Evolutionary conservation across 176 grass and related monocot species (phyloP).

Genomic region (Oryza officinalis): DNA sequence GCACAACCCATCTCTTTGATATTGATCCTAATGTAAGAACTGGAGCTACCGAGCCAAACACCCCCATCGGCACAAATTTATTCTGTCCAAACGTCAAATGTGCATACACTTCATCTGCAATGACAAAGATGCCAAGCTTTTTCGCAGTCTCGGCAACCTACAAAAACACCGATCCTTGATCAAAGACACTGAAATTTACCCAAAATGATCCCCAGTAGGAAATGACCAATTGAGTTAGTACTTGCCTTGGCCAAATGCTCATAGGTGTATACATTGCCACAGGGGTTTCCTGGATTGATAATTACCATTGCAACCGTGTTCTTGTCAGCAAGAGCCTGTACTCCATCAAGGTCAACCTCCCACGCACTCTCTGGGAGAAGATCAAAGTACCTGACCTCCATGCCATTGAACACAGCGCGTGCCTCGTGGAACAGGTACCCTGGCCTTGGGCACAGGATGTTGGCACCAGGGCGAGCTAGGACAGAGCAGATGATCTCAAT

Average conservation of each 20-base stretch:
- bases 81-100: slow-evolving; percentile 63
- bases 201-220: not conserved
- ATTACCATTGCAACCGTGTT: slow-evolving; percentile 74
- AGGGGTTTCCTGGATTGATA: slow-evolving; percentile 75
- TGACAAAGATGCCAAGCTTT: slow-evolving; percentile 74
- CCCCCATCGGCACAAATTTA: slow-evolving; percentile 62
- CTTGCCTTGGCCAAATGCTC: slow-evolving; percentile 68
- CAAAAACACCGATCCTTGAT: not conserved
- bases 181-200: not conserved
- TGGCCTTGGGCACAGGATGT: slow-evolving; percentile 72
- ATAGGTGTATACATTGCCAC: slow-evolving; percentile 69
- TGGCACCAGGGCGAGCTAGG: slow-evolving; percentile 55
- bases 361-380: slow-evolving; percentile 59
- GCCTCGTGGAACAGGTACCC: slow-evolving; percentile 64
- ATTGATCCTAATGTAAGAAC: slow-evolving; percentile 70
- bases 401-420: slow-evolving; percentile 43
- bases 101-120: slow-evolving; percentile 73
- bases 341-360: slow-evolving; percentile 62
- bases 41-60: slow-evolving; percentile 51
- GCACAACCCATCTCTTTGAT: slow-evolving; percentile 83
- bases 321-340: slow-evolving; percentile 56
- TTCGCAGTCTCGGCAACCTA: slow-evolving; percentile 59
- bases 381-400: slow-evolving; percentile 67
- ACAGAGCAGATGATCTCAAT: slow-evolving; percentile 63
- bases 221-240: not conserved